phyloP scores from a whole-genome alignment of 352 stramenopile genomes.

The Pythium sp. region DNA sequence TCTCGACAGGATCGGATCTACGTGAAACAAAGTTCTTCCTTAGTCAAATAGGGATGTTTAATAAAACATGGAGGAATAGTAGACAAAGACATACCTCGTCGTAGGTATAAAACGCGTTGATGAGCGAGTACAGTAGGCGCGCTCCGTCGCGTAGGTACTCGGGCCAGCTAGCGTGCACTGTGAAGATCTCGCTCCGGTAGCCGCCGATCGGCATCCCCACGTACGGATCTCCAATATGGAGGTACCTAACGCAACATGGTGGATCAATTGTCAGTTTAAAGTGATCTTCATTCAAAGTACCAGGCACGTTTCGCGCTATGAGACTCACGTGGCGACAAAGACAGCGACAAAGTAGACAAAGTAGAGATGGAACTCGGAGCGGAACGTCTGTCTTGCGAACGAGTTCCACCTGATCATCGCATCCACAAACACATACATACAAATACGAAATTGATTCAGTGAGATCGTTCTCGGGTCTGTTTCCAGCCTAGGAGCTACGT shows the following conservation, averaged over 20 bases:
- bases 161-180: conserved; percentile 23
- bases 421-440: neutral
- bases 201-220: conserved; percentile 71
- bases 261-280: too few relatives aligned
- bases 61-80: neutral
- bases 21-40: neutral
- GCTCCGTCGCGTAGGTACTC: conserved; percentile 63
- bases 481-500: conserved; percentile 8
- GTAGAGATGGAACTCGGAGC: conserved; percentile 74
- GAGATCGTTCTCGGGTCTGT: neutral
- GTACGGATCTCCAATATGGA: conserved; percentile 67
- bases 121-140: conserved; percentile 53
- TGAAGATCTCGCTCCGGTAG: conserved; percentile 64
- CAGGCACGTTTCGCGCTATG: neutral
- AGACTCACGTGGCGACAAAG: conserved; percentile 65
- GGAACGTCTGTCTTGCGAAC: conserved; percentile 65
- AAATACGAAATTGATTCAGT: neutral
- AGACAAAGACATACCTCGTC: conserved; percentile 42
- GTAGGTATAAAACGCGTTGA: conserved; percentile 68
- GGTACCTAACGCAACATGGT: conserved; percentile 36
- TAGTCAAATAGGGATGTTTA: too few relatives aligned
- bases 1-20: conserved; percentile 49
- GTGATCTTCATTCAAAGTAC: too few relatives aligned
- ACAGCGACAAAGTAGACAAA: conserved; percentile 72
- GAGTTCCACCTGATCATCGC: conserved; percentile 56